Conservation (phyloP, 139 green algal genomes). For the Marvania coccoides region DNA sequence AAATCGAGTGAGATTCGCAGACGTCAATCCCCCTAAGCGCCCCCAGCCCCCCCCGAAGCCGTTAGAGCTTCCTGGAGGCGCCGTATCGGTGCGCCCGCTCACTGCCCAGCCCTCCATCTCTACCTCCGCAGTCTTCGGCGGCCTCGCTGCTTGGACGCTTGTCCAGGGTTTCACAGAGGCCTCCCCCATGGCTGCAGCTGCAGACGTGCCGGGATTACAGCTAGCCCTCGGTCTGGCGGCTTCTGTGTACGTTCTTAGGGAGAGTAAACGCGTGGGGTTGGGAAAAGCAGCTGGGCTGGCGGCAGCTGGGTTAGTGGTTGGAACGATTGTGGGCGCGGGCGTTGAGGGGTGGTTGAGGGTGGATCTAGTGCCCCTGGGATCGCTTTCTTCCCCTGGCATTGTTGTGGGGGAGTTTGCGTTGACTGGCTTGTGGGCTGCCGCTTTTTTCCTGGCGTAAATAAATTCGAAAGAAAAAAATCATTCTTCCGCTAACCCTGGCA, state of each 20-base stretch:
- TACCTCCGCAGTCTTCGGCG: constrained; percentile 33
- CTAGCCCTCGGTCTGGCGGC: constrained; percentile 61
- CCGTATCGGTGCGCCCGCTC: too few relatives aligned
- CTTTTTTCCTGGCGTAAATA: constrained; percentile 16
- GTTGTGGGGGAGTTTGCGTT: constrained; percentile 56
- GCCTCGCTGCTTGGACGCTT: constrained; percentile 36
- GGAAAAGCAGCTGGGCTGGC: constrained; percentile 41
- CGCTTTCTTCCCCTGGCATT: constrained; percentile 60
- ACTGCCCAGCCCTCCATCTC: not conserved
- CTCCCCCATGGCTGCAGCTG: constrained; percentile 24
- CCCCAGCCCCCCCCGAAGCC: too few relatives aligned
- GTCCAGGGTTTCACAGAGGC: constrained; percentile 40
- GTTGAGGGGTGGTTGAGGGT: constrained; percentile 77
- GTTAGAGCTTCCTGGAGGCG: too few relatives aligned
- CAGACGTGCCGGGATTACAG: constrained; percentile 66
- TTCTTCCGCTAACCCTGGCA: too few relatives aligned
- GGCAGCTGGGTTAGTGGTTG: constrained; percentile 46
- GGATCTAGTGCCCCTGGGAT: constrained; percentile 75
- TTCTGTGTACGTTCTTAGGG: constrained; percentile 66
- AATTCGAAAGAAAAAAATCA: not conserved
- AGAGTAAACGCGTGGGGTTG: constrained; percentile 60
- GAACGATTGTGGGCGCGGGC: constrained; percentile 51
- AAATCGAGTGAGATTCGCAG: constrained; percentile 36
- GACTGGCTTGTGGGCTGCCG: not conserved
- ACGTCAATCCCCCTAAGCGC: too few relatives aligned